Percentiles rank a stretch among this genome's conserved stretches.
phyloP scores from a whole-genome alignment of 2,329 filamentous ascomycete genomes.

The Truncatella angustata region DNA sequence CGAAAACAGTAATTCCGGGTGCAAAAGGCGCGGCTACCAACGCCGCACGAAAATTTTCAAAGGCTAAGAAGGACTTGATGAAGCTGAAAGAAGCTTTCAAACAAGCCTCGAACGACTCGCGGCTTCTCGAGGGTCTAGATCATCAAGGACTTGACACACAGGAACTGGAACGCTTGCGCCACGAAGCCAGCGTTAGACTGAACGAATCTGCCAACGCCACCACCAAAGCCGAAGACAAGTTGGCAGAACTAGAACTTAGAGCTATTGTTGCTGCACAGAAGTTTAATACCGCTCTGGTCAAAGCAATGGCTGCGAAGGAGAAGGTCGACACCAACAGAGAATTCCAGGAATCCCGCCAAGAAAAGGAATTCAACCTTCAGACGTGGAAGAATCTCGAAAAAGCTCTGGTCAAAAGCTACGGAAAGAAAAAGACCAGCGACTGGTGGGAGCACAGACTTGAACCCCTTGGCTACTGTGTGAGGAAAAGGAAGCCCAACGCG shows the following conservation, averaged over 20 bases:
- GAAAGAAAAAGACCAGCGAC: too few species aligned
- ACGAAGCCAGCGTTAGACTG: background rate
- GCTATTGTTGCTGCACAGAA: background rate
- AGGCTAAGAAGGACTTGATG: background rate
- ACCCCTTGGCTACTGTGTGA: background rate
- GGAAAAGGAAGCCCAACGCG: background rate
- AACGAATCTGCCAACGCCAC: background rate
- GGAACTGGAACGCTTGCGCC: background rate
- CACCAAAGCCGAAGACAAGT: background rate
- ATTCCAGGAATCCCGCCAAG: background rate
- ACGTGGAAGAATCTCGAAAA: background rate
- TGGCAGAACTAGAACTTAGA: background rate
- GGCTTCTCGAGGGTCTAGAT: background rate
- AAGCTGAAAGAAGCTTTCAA: background rate
- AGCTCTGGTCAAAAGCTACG: background rate
- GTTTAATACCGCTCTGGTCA: background rate
- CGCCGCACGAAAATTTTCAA: background rate
- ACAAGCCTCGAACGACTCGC: background rate
- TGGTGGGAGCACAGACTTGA: background rate
- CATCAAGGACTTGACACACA: background rate
- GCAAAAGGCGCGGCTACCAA: background rate
- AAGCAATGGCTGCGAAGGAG: background rate
- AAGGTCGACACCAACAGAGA: background rate
- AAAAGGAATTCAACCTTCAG: background rate
- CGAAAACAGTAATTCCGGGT: background rate